Base-by-base conservation (phyloP, 805 yeast species). In the Ogataea sp. region DNA sequence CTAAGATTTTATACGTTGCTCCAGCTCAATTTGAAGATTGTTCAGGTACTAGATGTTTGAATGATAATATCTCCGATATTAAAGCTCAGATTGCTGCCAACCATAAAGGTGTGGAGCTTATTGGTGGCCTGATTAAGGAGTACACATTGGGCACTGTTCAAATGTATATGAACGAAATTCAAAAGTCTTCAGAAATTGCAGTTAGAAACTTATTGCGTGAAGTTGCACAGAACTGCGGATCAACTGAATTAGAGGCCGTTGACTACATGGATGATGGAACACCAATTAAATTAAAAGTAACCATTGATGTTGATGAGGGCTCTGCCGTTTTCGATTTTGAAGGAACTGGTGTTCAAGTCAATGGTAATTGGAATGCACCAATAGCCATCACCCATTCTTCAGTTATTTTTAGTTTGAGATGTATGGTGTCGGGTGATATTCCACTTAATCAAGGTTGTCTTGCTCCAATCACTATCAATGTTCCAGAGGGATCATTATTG, bases 391-490 rank as follows among this genome's bases (percentile, higher is more conserved):
- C 74, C n/a, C 68, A 64, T 50, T 65, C 75, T 15, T 73, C 75
- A 16, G 72, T 73, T 29, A 65, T 72, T 41, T 73, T 73, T 47
- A 75, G 70, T 4, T 58, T 73, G 45, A 53, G 79, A 46, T 41
- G 43, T 70, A 65, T 71, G 29, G 59, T 32, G 4, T 32, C 34
- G 5, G 64, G 62, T 43, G 72, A 72, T 41, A 73, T 75, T 42
- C 80, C 80, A 1, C 57, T 75, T 46, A 75, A 75, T 46, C 73
- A 72, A 48, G 79, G 80, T 11, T 75, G 76, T 46, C 58, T 70
- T 45, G 57, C 57, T 39, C 75, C 75, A 2, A 61, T 69, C 40
- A 52, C 59, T 23, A 61, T 70, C 37, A 51, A 28, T 14, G 20
- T 53, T 32, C 62, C 63, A 16, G 53, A 58, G 20, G 52, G 54